phyloP scores from a whole-genome alignment of 345 rosid genomes.

The Hypericum perforatum region DNA sequence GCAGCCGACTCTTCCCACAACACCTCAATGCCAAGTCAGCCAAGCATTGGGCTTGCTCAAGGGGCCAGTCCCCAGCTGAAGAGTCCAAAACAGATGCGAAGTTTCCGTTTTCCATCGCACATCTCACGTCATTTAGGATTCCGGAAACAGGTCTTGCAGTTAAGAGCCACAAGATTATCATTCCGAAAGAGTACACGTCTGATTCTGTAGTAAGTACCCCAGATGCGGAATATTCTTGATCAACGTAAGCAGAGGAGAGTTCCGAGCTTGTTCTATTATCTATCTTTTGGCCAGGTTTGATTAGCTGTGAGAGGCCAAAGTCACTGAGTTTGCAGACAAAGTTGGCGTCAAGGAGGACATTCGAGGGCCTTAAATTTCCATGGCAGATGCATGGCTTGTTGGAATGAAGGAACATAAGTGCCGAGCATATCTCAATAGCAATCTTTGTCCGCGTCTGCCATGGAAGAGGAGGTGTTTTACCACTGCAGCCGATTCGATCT shows the following conservation, averaged over 20 bases:
- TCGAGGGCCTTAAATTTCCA: slow-evolving; percentile 74
- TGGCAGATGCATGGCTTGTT: slow-evolving; percentile 64
- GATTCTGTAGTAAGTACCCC: slow-evolving; percentile 46
- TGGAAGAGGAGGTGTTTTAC: slow-evolving; percentile 40
- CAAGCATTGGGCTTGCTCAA: slow-evolving; percentile 40
- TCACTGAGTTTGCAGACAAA: slow-evolving; percentile 57
- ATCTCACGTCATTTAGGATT: slow-evolving; percentile 43
- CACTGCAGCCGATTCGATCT: slow-evolving; percentile 46
- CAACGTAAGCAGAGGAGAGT: slow-evolving; percentile 26
- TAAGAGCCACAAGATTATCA: slow-evolving; percentile 65
- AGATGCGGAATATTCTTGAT: slow-evolving; percentile 44
- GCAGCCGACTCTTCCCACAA: slow-evolving; percentile 35
- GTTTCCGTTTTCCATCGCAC: slow-evolving; percentile 56
- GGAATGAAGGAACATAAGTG: slow-evolving; percentile 77
- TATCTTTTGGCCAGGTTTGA: slow-evolving; percentile 18
- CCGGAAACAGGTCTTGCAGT: slow-evolving; percentile 49
- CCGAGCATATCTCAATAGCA: slow-evolving; percentile 74
- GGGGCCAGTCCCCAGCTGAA: slow-evolving; percentile 78
- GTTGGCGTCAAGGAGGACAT: slow-evolving; percentile 67
- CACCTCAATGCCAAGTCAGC: slow-evolving; percentile 62
- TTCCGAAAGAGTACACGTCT: slow-evolving; percentile 69
- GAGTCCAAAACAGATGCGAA: slow-evolving; percentile 44
- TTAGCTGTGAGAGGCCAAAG: slow-evolving; percentile 48
- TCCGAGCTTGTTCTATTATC: slow-evolving; percentile 9
- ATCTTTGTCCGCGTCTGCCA: slow-evolving; percentile 59